These are phyloP conservation scores for Dispira parvispora DNA, from an alignment of 192 early-diverging fungal genomes.

Conservation along the genomic window DNA sequence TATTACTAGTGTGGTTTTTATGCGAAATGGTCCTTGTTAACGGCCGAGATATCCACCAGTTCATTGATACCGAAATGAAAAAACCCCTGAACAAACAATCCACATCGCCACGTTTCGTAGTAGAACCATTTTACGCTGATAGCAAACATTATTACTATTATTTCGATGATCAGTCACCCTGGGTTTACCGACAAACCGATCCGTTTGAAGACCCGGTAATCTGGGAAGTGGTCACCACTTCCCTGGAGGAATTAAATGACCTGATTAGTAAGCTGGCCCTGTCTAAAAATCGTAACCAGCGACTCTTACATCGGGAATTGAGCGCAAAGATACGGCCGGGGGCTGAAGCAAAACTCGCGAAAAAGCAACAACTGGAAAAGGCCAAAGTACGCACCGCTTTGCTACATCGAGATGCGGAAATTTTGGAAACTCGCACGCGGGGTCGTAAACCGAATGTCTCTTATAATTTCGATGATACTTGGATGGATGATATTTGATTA, in stretches of 20 bases:
- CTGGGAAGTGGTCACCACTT: background rate
- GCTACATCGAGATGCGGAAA: background rate
- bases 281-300: background rate
- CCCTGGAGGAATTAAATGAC: background rate
- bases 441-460: background rate
- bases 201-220: background rate
- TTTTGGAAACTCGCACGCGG: background rate
- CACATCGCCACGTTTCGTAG: background rate
- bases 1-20: background rate
- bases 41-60: background rate
- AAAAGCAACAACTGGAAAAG: background rate
- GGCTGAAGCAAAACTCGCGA: background rate
- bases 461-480: background rate
- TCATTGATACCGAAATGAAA: background rate
- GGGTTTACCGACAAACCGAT: background rate
- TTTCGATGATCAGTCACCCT: background rate
- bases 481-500: too few relatives aligned
- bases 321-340: background rate
- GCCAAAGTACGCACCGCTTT: background rate
- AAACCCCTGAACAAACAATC: background rate
- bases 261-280: background rate
- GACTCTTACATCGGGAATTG: background rate
- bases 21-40: background rate
- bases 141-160: background rate
- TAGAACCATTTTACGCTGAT: background rate